Evolutionary conservation across 805 yeast species (phyloP), one percentile per base, ranked within the genome.

Genomic region (Brettanomyces bruxellensis): DNA sequence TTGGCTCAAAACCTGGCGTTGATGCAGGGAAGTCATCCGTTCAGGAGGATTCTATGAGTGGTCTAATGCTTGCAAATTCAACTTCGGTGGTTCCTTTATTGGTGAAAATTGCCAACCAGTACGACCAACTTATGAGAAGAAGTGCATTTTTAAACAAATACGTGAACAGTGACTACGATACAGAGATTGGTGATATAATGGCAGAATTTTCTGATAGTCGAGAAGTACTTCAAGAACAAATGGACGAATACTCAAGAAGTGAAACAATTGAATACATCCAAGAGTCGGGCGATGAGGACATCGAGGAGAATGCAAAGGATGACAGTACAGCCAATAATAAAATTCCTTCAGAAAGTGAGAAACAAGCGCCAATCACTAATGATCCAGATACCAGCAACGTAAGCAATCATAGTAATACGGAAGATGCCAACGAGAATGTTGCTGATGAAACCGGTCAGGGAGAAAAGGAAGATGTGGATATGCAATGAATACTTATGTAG

Each of bases 121-220:
- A 82, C 62, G 96, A 91, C 55, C 75, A 80, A 42, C 73, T 93
- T 46, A 85, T 85, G 56, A 77, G 78, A 41, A 74, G 95, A 48
- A 79, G 80, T 41, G 98, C 98, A 0, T 93, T 90, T 58, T 66
- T 91, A 45, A 89, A 85, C 50, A 82, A 82, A 46, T 93, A 87
- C 67, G 75, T 73, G 4, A 72, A 69, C 44, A 60, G 71, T 25
- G 76, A 74, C 51, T 71, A 70, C 50, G 63, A 66, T 25, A 62
- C 64, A 5, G 76, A 65, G 24, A 67, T 66, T 32, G 78, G 65
- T 5, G 70, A 72, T 46, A 75, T 77, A 12, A 62, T 73, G 58
- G 76, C 66, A n/a, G 64, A 70, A 51, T 75, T 76, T 53, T 58
- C 64, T 34, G 77, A 58, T 45, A 72, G 79, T 53, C 65, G 72